Evolutionary conservation across 441 rosid species (phyloP), one percentile per base, ranked within the genome.

Genomic region (Aleurites moluccanus): DNA sequence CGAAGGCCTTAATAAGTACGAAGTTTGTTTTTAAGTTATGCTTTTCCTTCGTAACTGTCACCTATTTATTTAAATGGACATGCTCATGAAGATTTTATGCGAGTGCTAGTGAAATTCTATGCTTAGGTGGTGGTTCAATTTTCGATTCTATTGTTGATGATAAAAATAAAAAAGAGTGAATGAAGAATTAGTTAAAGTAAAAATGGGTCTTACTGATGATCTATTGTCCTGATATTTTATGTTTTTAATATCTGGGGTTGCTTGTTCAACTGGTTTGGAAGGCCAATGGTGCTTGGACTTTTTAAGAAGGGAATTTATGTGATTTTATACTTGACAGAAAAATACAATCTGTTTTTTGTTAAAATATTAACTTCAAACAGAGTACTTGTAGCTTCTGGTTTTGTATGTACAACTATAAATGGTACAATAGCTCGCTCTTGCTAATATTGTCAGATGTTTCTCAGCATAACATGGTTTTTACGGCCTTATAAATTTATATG

Each of bases 1-100:
- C 60, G 89, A 89, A 69, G 96, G 98, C 75, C 89, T 92, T 74
- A 85, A 73, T 72, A 88, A 84, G 99, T 96, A 84, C 64, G 89
- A 76, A 25, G 5, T 76, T 79, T 73, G 27, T 14, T 35, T 28
- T 42, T 11, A 25, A 38, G 63, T 61, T 69, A 23, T 21, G 11
- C 1, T 10, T 28, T 45, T 44, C 7, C 44, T 30, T 23, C 25
- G 13, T 33, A 11, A n/a, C 25, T 38, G 16, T 64, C 38, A 50
- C 21, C 28, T 30, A 18, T 44, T 14, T 6, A 8, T 33, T 25
- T 1, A 11, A 27, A 53, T 66, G 68, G 2, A 10, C 10, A 53
- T 53, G 59, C 59, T n/a, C 2, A n/a, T 10, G 30, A 57, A 21
- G 62, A 66, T 47, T 47, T 47, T 67, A 18, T 14, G 30, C 6